phyloP scores from a whole-genome alignment of 2,329 filamentous ascomycete species.

The Chaetomium sp. region DNA sequence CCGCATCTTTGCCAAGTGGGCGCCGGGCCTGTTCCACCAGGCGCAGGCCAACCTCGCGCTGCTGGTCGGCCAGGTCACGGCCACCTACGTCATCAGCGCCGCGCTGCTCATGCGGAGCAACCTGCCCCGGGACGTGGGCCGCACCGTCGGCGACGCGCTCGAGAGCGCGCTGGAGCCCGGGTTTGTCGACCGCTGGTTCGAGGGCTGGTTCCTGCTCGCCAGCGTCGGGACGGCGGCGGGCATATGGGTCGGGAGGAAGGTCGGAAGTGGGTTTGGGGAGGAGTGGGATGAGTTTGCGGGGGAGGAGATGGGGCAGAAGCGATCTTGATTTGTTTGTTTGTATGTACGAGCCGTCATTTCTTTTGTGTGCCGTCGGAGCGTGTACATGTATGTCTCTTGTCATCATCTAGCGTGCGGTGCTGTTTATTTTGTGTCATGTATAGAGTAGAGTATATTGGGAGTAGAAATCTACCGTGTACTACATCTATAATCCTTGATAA shows the following conservation, averaged over 20 bases:
- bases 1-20: conserved; percentile 75
- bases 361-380: neutral
- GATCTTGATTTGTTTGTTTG: conserved; percentile 50
- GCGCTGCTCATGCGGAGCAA: conserved; percentile 77
- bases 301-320: conserved; percentile 73
- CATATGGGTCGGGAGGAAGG: conserved; percentile 70
- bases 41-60: conserved; percentile 78
- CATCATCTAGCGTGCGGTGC: neutral
- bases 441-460: neutral
- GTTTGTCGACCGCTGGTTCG: conserved; percentile 83
- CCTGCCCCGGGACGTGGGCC: conserved; percentile 74
- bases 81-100: conserved; percentile 82
- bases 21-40: conserved; percentile 70
- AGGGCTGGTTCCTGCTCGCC: conserved; percentile 78
- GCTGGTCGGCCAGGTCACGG: conserved; percentile 76
- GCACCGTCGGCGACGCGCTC: conserved; percentile 75
- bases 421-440: neutral
- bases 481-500: no score
- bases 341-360: neutral
- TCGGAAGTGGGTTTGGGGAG: conserved; percentile 53
- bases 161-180: conserved; percentile 72
- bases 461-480: no score
- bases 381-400: conserved; percentile 1
- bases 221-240: conserved; percentile 68
- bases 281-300: conserved; percentile 63